Conservation (phyloP, 306 rosid genomes). For the Corylus heterophylla region DNA sequence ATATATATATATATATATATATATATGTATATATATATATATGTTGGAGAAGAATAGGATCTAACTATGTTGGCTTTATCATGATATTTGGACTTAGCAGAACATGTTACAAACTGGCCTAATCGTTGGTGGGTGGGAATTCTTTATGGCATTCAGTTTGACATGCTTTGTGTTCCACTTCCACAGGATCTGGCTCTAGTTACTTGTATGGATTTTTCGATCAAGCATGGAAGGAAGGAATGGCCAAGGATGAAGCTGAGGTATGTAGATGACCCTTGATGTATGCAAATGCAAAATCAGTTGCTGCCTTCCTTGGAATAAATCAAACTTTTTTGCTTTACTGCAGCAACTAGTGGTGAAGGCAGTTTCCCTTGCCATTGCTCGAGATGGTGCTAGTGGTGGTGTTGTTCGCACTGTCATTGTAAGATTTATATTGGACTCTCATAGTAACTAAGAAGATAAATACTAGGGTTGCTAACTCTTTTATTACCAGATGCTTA, state of each 20-base stretch:
- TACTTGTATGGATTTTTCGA: slow-evolving; percentile 94
- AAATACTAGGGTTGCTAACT: too few relatives aligned
- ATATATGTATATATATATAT: not conserved
- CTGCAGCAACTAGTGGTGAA: slow-evolving; percentile 77
- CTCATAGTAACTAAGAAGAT: not conserved
- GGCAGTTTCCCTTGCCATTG: slow-evolving; percentile 97
- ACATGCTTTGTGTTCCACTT: slow-evolving; percentile 2
- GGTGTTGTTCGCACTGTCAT: slow-evolving; percentile 95
- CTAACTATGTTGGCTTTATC: slow-evolving; percentile 5
- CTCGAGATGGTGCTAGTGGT: slow-evolving; percentile 98
- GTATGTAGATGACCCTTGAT: slow-evolving; percentile 40
- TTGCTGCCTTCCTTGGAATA: not conserved
- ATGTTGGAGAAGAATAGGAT: too few relatives aligned
- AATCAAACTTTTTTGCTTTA: not conserved
- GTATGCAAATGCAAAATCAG: slow-evolving; percentile 14
- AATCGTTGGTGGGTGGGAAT: slow-evolving; percentile 95
- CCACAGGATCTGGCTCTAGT: slow-evolving; percentile 95
- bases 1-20: too few relatives aligned
- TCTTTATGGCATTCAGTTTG: not conserved
- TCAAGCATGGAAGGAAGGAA: slow-evolving; percentile 97
- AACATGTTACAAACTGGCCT: slow-evolving; percentile 79
- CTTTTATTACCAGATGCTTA: too few relatives aligned
- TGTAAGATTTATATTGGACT: slow-evolving; percentile 42
- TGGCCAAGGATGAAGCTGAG: slow-evolving; percentile 98
- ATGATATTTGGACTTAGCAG: slow-evolving; percentile 50